A percentile compares a stretch with the other conserved stretches of the same genome.
Evolutionary conservation across 1,139 yeast genomes (phyloP).

Genomic region (Blastobotrys apis): DNA sequence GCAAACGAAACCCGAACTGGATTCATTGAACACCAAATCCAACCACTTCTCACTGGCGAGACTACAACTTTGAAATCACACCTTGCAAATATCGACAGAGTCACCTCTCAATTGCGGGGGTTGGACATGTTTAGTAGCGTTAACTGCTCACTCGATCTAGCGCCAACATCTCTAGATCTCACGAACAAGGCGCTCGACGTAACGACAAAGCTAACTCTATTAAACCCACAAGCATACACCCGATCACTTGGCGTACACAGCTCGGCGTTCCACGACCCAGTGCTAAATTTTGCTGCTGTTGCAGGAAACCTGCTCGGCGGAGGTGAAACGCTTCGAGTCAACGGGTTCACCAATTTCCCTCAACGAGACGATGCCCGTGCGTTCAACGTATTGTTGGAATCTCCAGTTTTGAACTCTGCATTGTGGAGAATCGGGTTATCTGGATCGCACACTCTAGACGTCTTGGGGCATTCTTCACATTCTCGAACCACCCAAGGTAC

Average conservation of each 20-base stretch:
- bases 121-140: conserved; percentile 22
- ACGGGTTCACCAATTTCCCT: conserved; percentile 14
- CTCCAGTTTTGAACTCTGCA: conserved; percentile 54
- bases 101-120: conserved; percentile 17
- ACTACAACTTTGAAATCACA: conserved; percentile 9
- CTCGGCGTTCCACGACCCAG: too few species aligned
- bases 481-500: conserved; percentile 8
- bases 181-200: conserved; percentile 14
- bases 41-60: conserved; percentile 18
- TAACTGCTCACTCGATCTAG: conserved; percentile 9
- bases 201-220: conserved; percentile 5
- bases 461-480: conserved; percentile 54
- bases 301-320: conserved; percentile 26
- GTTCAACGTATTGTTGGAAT: conserved; percentile 31
- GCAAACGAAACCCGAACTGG: conserved; percentile 17
- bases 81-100: conserved; percentile 18
- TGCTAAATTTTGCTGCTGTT: too few species aligned
- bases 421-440: conserved; percentile 39
- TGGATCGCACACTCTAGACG: conserved; percentile 59
- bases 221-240: neutral
- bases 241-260: neutral
- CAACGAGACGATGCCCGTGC: conserved; percentile 1
- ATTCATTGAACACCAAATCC: conserved; percentile 20
- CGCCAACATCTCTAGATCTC: neutral
- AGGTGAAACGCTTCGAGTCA: conserved; percentile 23